Evolutionary conservation across 2,329 filamentous ascomycete species (phyloP).

Genomic region (Colletotrichum sp.): DNA sequence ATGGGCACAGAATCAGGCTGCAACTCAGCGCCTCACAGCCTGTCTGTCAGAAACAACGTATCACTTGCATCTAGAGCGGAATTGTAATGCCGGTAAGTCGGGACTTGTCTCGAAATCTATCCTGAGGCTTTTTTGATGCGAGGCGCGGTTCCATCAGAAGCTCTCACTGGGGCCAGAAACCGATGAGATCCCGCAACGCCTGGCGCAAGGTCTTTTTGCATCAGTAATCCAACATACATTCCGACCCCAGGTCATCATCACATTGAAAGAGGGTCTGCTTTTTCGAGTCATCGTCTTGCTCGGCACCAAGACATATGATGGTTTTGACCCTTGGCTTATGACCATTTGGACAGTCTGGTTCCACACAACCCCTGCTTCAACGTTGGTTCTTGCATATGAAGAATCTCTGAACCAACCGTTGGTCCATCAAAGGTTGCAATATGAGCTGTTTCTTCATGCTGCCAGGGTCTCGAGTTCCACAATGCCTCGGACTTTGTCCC

Average conservation of each 20-base stretch:
- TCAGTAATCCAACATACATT: background rate
- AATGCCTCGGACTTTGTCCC: background rate
- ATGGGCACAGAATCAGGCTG: background rate
- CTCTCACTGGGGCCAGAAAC: background rate
- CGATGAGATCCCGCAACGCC: background rate
- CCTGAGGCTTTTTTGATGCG: background rate
- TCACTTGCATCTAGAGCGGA: background rate
- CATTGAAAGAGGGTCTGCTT: background rate
- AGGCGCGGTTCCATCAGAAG: background rate
- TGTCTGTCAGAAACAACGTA: background rate
- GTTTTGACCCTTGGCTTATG: background rate
- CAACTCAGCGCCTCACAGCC: background rate
- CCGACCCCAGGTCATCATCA: background rate
- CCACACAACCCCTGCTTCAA: background rate
- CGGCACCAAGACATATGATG: background rate
- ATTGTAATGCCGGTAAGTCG: fast-evolving
- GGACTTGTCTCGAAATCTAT: background rate
- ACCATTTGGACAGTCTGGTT: background rate
- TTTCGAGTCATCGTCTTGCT: background rate
- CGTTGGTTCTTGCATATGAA: background rate
- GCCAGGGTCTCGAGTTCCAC: background rate
- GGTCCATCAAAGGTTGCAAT: background rate
- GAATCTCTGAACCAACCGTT: background rate
- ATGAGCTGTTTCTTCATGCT: background rate
- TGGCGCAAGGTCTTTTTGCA: background rate